phyloP scores from a whole-genome alignment of 208 protist species.

The Wallacemonas sp. region DNA sequence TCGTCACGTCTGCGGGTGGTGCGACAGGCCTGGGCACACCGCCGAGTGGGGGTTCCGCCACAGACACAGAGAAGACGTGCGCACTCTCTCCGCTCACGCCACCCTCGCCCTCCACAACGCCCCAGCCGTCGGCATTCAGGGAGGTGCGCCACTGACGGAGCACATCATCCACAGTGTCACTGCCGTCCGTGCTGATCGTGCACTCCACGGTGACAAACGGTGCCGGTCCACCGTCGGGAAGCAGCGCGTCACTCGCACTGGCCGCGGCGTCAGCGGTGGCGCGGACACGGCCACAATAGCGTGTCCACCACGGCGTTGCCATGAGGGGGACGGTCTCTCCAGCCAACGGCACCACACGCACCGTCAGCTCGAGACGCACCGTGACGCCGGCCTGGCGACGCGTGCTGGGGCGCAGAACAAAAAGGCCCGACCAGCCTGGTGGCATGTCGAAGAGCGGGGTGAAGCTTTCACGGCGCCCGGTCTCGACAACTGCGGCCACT shows the following conservation, averaged over 20 bases:
- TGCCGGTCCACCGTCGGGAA: too few relatives aligned
- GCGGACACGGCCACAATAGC: conserved; percentile 22
- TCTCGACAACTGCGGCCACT: background rate
- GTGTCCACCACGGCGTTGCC: conserved; percentile 25
- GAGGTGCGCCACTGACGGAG: conserved; percentile 38
- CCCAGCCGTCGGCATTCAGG: conserved; percentile 65
- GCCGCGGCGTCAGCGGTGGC: background rate
- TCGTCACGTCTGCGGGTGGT: too few relatives aligned
- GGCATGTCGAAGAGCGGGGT: conserved; percentile 3
- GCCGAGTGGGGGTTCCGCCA: too few relatives aligned
- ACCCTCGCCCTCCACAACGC: conserved; percentile 31
- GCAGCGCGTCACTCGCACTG: background rate
- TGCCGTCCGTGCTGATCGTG: conserved; percentile 18
- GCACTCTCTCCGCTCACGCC: conserved; percentile 29
- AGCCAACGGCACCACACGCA: conserved; percentile 5
- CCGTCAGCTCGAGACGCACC: background rate
- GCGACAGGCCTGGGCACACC: too few relatives aligned
- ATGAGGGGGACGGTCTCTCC: conserved; percentile 21
- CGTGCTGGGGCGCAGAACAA: background rate
- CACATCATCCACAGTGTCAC: conserved; percentile 33
- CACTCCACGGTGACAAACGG: conserved; percentile 19
- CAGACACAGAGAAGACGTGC: too few relatives aligned
- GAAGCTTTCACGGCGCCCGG: background rate
- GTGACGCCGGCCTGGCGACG: background rate
- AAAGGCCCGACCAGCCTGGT: conserved; percentile 11